Base-by-base conservation (phyloP, 2,329 filamentous ascomycete genomes). In the Aulographum hederae region DNA sequence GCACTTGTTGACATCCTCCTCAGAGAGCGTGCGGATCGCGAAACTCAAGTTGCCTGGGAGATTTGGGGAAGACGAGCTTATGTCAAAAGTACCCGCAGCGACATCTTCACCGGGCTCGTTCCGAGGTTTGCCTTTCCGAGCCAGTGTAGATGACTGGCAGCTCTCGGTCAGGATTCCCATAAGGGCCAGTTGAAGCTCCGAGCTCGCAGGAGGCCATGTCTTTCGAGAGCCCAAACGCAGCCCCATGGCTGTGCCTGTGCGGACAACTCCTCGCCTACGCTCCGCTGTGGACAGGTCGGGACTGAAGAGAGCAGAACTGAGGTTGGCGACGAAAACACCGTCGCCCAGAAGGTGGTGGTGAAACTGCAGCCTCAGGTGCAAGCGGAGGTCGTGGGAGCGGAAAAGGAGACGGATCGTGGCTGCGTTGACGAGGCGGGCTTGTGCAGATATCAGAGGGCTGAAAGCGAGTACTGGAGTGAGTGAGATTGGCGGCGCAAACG, bases 161-260 rank as follows among this genome's bases (percentile, higher is more conserved):
- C 72, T 80, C 39, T 94, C 85, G 2, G 68, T 66, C 5, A 95
- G 58, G 1, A 95, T 67, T 0, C 82, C 84, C 67, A 85, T 91
- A 13, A 98, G 61, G 1, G 81, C 81, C 4, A 95, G 63, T 6
- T 84, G 72, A n/a, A 98, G 58, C 50, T 95, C 89, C 1, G 85
- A 94, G 50, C 80, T 91, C 16, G 84, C 84, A 4, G 89, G 89
- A 17, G 89, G 89, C 89, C 89, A 95, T 19, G 66, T 80, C 34
- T 80, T 73, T 43, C 82, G 69, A 2, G 69, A 71, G n/a, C 78
- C 78, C 1, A 95, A 61, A 26, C 84, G 76, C 26, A 95, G 61
- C 1, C 89, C 86, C 63, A 92, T 86, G 11, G 67, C 61, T 13
- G 70, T 71, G 28, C 79, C 75, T 28, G 69, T 69, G 6, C 73